Evolutionary conservation across 225 moss, liverwort and hornwort genomes (phyloP), one percentile per base, ranked within the genome.

Genomic region (Climacium dendroides): DNA sequence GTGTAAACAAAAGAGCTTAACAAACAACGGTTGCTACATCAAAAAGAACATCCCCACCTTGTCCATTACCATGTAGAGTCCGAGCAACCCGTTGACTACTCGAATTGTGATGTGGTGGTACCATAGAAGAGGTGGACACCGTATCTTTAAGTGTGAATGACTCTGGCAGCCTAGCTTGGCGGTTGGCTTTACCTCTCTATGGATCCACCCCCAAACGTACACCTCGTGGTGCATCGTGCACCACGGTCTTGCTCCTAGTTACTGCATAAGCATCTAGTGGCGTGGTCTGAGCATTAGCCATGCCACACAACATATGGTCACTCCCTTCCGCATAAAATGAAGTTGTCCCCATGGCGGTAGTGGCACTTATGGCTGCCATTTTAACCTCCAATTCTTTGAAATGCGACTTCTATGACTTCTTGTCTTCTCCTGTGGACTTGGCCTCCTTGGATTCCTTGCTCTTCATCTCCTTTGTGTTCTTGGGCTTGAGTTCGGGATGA

Each of bases 11-110:
- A 4, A 22, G 69, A 11, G 39, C 39, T 11, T 69, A 11, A 39
- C 69, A 39, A 1, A 69, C 10, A 5, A 5, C 19, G 2, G 22
- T n/a, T 1, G 39, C 39, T 4, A 5, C 69, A 11, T 69, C 22
- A 11, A 20, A 7, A 3, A 19, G 15, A 3, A 3, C 15, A 22
- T 20, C 7, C 6, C 2, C 23, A 69, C 39, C 39, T 69, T 69
- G 20, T 1, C 8, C 5, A 19, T 11, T 3, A 4, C 0, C 5
- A 1, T 37, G 3, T 5, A 5, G 4, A 16, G 16, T 16, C 5
- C 5, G 5, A 52, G 16, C 16, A 10, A 4, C 37, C 24, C 9
- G 64, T 10, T 2, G 5, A 15, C 8, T 2, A 3, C 19, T 35
- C 2, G 7, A 54, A 7, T 54, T 19, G 6, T 5, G 16, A 18